Base-by-base conservation (phyloP, 1,139 yeast genomes). In the Candida frijolesensis region DNA sequence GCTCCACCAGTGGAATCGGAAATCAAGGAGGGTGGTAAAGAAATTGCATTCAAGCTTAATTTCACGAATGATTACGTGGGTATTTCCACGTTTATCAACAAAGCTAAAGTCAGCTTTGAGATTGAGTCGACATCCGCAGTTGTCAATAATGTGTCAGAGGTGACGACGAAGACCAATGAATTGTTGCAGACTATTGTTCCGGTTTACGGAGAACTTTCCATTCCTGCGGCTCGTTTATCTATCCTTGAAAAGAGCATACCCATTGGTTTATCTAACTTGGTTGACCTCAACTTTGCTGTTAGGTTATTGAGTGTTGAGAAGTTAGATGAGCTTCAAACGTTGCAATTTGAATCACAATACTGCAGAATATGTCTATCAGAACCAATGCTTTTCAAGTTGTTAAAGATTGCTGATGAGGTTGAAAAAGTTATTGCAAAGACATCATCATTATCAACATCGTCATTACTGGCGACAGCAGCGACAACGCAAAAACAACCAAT, bases 361-460 rank as follows among this genome's bases (percentile, higher is more conserved):
- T 81, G 82, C 50, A 71, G 91, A 35, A 58, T 85, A 4, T 80
- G 85, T 54, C 61, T 85, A 34, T 82, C 84, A 50, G 82, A 89
- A 0, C 71, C 72, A 11, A 72, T 80, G 0, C 54, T 83, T 8
- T 68, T 78, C n/a, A 70, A 71, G 39, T 41, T 80, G 4, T 51
- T 81, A 0, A 52, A 51, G 22, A 52, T 67, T 19, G 45, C 56
- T 25, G 70, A 68, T 48, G 54, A 54, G n/a, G 30, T 57, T 18
- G 22, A 27, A 12, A 51, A 51, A 32, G 33, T 46, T 12, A 18
- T 47, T 7, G 42, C 51, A 14, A 27, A 43, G 29, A 42, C 19
- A 41, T 41, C 27, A 35, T 22, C 44, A 16, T 40, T 19, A 6
- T 7, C 18, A 25, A 2, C 37, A 34, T 14, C 37, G 3, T n/a